Base-by-base conservation (phyloP, 129 eudicot species). In the Ambrosia artemisiifolia region DNA sequence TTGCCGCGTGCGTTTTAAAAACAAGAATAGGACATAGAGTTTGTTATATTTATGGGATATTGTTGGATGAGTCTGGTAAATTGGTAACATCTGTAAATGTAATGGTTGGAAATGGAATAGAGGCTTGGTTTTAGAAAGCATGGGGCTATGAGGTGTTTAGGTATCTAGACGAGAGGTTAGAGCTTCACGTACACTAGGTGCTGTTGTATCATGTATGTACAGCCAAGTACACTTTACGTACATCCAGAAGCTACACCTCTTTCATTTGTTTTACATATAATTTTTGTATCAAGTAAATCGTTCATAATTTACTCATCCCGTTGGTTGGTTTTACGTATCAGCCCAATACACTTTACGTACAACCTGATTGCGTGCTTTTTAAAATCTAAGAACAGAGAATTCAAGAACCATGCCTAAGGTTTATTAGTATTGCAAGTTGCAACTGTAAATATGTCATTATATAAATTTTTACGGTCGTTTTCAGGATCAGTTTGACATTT, bases 401-500 rank as follows among this genome's bases (percentile, higher is more conserved):
- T 24, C 28, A 24, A 24, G 28, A 24, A 24, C 28, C 0, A 0
- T 24, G 28, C 28, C 28, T 24, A 24, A 0, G 28, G 28, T 24
- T 1, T 24, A 24, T 1, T 24, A 24, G 1, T 24, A 0, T 24
- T 24, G 28, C 28, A 40, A 40, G 1, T 24, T 24, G 28, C 28
- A 40, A 40, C 44, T 40, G 44, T 10, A 40, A 3, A 40, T 10
- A 2, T 24, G 28, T 24, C 28, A 24, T 40, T 13, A 60, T 42
- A 24, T 24, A 47, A 24, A 70, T 66, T 8, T 43, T 65, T 66
- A 35, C 6, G 69, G 36, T 34, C 4, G 13, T 75, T 78, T 83
- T 35, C 85, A 90, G 97, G 99, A 81, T 90, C 56, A 88, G 74
- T 78, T 86, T 90, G 86, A 86, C 97, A 17, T 90, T 90, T 80